phyloP scores from a whole-genome alignment of 2,329 filamentous ascomycete genomes.

The Orbilia javanica region DNA sequence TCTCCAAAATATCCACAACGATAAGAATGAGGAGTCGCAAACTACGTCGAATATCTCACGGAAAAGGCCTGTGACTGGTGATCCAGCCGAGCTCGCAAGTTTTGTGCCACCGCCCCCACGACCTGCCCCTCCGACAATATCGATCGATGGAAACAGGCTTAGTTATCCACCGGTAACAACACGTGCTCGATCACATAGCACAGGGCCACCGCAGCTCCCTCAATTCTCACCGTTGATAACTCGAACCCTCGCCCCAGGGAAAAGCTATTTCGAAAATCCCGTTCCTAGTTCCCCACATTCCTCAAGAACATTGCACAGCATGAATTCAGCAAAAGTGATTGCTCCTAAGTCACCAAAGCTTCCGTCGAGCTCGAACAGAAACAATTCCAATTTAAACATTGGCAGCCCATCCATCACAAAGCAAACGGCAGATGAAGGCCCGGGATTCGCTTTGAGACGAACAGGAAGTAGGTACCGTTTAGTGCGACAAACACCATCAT shows the following conservation, averaged over 20 bases:
- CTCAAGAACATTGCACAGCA: conserved; percentile 25
- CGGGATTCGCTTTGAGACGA: conserved; percentile 22
- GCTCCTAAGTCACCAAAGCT: conserved; percentile 40
- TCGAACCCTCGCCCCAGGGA: conserved; percentile 33
- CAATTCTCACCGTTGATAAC: conserved; percentile 50
- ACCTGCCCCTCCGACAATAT: background rate
- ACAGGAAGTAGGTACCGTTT: conserved; percentile 46
- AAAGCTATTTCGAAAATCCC: conserved; percentile 49
- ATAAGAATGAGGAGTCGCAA: conserved; percentile 34
- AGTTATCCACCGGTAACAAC: conserved; percentile 44
- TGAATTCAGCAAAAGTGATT: conserved; percentile 27
- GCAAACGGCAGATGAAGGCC: conserved; percentile 10
- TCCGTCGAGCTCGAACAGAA: conserved; percentile 30
- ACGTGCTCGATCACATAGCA: conserved; percentile 46
- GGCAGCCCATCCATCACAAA: conserved; percentile 20
- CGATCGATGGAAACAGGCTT: conserved; percentile 16
- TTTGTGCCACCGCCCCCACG: conserved; percentile 39
- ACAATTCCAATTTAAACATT: background rate
- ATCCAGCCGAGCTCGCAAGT: conserved; percentile 33
- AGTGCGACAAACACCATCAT: conserved; percentile 50
- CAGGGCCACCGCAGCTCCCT: conserved; percentile 47
- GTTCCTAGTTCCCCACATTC: conserved; percentile 30
- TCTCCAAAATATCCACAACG: conserved; percentile 46
- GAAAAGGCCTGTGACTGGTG: conserved; percentile 42
- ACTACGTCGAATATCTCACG: conserved; percentile 41